Evolutionary conservation across 163 green algal species (phyloP).

Genomic region (Scenedesmus sp.): DNA sequence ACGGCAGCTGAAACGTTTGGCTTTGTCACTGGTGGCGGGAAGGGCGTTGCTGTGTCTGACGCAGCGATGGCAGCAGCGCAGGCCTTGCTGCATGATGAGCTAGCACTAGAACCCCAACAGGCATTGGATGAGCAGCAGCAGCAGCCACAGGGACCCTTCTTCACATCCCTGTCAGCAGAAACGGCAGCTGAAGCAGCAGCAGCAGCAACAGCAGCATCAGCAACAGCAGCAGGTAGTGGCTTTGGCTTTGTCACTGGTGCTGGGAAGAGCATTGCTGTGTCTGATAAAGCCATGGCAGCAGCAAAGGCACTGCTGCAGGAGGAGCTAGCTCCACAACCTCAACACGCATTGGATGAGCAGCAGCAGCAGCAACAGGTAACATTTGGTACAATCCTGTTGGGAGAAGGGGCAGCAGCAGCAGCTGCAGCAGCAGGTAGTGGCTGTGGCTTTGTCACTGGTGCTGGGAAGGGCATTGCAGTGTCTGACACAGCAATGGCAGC

Average conservation of each 20-base stretch:
- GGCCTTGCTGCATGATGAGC: not conserved
- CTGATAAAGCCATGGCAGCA: not conserved
- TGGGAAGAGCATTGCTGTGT: not conserved
- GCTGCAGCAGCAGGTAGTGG: not conserved
- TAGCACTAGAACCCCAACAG: not conserved
- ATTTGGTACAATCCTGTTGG: not conserved
- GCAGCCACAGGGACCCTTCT: too few relatives aligned
- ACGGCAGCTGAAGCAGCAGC: not conserved
- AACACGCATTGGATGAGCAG: not conserved
- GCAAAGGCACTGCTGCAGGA: not conserved
- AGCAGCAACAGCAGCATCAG: not conserved
- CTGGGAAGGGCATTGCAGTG: conserved; percentile 1
- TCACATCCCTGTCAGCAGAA: not conserved
- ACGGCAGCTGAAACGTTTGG: not conserved
- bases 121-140: not conserved
- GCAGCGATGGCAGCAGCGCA: not conserved
- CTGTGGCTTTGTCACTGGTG: conserved; percentile 5
- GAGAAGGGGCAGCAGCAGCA: not conserved
- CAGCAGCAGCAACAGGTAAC: not conserved
- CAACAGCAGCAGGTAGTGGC: not conserved
- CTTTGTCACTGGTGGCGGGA: not conserved
- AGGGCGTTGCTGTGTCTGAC: not conserved
- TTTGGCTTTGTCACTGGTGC: not conserved
- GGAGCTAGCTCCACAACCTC: not conserved
- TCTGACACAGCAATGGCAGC: conserved; percentile 2